These are phyloP conservation scores for Gossypium laxum DNA, from an alignment of 441 rosid species.

Conservation along the genomic window DNA sequence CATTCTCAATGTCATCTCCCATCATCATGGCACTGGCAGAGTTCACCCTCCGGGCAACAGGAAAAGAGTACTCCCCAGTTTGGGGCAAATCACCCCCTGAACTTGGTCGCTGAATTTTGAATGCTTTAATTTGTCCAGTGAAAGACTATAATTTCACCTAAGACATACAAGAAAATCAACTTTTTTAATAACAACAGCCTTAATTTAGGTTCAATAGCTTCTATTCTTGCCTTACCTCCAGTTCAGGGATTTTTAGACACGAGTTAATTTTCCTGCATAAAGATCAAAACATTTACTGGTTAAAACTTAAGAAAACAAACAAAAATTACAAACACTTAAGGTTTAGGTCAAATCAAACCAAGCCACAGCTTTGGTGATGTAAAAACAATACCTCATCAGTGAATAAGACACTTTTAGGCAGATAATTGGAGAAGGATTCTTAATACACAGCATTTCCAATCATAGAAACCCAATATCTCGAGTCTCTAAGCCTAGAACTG, in stretches of 20 bases:
- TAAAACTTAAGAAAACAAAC: not conserved
- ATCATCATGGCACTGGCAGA: slow-evolving; percentile 64
- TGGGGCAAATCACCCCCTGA: slow-evolving; percentile 61
- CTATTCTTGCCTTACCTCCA: not conserved
- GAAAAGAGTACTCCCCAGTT: slow-evolving; percentile 37
- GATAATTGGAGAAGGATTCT: not conserved
- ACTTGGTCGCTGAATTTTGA: slow-evolving; percentile 56
- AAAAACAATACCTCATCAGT: not conserved
- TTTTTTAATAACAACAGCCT: not conserved
- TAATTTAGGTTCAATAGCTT: not conserved
- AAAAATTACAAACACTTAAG: not conserved
- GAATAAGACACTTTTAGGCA: not conserved
- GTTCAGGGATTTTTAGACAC: not conserved
- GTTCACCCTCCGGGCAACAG: slow-evolving; percentile 32
- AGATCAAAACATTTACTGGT: not conserved
- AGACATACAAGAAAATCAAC: not conserved
- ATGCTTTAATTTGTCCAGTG: slow-evolving; percentile 17
- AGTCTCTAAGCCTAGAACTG: not conserved
- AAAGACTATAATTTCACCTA: slow-evolving; percentile 20
- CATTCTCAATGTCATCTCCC: slow-evolving; percentile 75
- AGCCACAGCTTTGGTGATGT: not conserved
- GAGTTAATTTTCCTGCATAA: not conserved
- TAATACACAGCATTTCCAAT: not conserved
- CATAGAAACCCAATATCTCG: not conserved
- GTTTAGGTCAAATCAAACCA: not conserved